Conservation (phyloP, 2,329 filamentous ascomycete genomes). For the Cadophora malorum region DNA sequence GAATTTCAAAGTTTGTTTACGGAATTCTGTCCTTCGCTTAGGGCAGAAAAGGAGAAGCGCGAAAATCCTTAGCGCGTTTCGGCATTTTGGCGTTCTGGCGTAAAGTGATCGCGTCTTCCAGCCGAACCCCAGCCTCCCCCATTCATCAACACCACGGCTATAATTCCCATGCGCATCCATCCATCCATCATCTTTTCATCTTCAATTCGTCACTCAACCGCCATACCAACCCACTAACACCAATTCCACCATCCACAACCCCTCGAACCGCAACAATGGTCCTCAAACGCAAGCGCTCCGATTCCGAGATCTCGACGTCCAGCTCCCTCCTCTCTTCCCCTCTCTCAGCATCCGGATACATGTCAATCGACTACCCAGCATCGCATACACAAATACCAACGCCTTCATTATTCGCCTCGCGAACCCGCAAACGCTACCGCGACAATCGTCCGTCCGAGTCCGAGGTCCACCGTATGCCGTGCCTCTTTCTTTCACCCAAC, state of each 20-base stretch:
- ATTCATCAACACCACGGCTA: background rate
- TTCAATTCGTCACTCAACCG: background rate
- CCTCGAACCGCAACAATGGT: slow-evolving; percentile 49
- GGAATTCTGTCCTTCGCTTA: background rate
- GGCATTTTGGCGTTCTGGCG: slow-evolving; percentile 7
- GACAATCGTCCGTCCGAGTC: slow-evolving; percentile 64
- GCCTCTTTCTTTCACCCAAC: slow-evolving; percentile 4
- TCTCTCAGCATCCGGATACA: slow-evolving; percentile 45
- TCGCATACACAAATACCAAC: slow-evolving; percentile 39
- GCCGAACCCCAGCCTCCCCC: slow-evolving; percentile 8
- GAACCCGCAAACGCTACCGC: slow-evolving; percentile 67
- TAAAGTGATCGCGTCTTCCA: slow-evolving; percentile 24
- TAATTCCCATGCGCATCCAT: slow-evolving; percentile 2
- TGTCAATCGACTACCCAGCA: slow-evolving; percentile 45
- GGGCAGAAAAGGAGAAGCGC: slow-evolving; percentile 11
- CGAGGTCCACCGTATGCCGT: slow-evolving; percentile 45
- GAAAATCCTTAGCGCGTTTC: slow-evolving; percentile 20
- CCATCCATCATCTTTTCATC: background rate
- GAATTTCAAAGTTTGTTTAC: too few relatives aligned
- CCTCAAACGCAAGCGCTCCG: slow-evolving; percentile 69
- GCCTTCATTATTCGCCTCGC: slow-evolving; percentile 57
- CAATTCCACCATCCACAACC: background rate
- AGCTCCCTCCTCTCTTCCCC: slow-evolving; percentile 51
- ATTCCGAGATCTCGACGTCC: slow-evolving; percentile 60
- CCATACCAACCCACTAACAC: background rate